These are phyloP conservation scores for Kalanchoe fedtschenkoi DNA, from an alignment of 164 flowering plant genomes.

Conservation along the genomic window DNA sequence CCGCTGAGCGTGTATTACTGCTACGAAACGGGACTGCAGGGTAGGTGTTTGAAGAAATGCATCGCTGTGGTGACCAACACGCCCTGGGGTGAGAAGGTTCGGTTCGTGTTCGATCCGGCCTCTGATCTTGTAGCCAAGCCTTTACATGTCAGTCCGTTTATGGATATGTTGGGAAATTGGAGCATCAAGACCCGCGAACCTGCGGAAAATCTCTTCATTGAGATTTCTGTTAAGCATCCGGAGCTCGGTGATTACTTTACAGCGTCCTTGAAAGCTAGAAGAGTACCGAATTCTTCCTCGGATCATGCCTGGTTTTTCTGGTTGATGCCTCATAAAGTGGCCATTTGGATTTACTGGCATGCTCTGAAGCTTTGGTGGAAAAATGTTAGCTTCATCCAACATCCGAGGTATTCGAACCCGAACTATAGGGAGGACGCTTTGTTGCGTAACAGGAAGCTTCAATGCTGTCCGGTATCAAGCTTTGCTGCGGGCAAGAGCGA, in stretches of 20 bases:
- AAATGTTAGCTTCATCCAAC: conserved; percentile 52
- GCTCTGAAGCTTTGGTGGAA: conserved; percentile 93
- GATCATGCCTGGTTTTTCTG: too few relatives aligned
- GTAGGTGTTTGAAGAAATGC: conserved; percentile 45
- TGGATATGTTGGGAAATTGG: conserved; percentile 97
- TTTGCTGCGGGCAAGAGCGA: conserved; percentile 4
- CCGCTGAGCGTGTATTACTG: conserved; percentile 88
- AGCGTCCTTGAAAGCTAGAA: conserved; percentile 59
- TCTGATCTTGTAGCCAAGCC: conserved; percentile 81
- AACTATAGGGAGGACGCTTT: conserved; percentile 50
- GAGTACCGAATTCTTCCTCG: too few relatives aligned
- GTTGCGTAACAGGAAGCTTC: conserved; percentile 33
- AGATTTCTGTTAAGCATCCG: conserved; percentile 72
- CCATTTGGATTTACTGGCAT: conserved; percentile 89
- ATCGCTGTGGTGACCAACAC: conserved; percentile 97
- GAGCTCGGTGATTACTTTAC: conserved; percentile 65
- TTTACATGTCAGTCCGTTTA: conserved; percentile 92
- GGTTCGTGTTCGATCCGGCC: conserved; percentile 64
- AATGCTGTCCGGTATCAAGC: conserved; percentile 22
- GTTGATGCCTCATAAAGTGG: conserved; percentile 96
- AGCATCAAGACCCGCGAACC: conserved; percentile 52
- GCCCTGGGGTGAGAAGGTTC: conserved; percentile 93
- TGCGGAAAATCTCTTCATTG: conserved; percentile 40
- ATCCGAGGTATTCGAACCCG: conserved; percentile 50
- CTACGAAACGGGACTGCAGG: conserved; percentile 45